Base-by-base conservation (phyloP, 805 yeast species). In the Metschnikowia cubensis region DNA sequence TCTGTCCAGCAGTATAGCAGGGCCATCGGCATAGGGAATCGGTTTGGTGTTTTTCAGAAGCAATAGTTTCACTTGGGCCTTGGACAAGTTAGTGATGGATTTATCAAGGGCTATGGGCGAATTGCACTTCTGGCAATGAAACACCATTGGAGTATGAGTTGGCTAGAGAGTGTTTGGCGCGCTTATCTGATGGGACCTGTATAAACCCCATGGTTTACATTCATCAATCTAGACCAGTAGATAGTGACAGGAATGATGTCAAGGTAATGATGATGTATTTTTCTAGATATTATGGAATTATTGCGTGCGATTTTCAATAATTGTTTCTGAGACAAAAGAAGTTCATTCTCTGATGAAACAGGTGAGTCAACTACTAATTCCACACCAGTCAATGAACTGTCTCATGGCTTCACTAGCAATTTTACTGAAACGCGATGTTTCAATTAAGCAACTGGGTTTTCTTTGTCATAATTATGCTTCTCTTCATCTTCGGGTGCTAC, bases 101-200 rank as follows among this genome's bases (percentile, higher is more conserved):
- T 75, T 75, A 61, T 85, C 87, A 4, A 84, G 66, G 11, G 64
- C 61, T 32, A 86, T 60, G 1, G 87, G 85, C 18, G 79, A 70
- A 50, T 79, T 74, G 64, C 92, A 86, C 57, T 81, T 68, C 60
- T 81, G 87, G 65, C 94, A 86, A 22, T 60, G 51, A 49, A 69
- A 56, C 33, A 55, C 50, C 60, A 57, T 57, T 14, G 15, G 22
- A 13, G 22, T 17, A 13, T 33, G 11, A 11, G 17, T 32, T 13
- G n/a, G 20, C 32, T 38, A 4, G 17, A 34, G 15, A 18, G 35
- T 42, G 45, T 33, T 42, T 20, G 15, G 45, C 45, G 45, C 45
- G 37, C 37, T 34, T 42, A 34, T 21, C 45, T 42, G 37, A 33
- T 21, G 18, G 18, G 17, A 25, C 37, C 45, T 42, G 45, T 21